phyloP scores from a whole-genome alignment of 352 stramenopile genomes.

The Globisporangium echinulatum region DNA sequence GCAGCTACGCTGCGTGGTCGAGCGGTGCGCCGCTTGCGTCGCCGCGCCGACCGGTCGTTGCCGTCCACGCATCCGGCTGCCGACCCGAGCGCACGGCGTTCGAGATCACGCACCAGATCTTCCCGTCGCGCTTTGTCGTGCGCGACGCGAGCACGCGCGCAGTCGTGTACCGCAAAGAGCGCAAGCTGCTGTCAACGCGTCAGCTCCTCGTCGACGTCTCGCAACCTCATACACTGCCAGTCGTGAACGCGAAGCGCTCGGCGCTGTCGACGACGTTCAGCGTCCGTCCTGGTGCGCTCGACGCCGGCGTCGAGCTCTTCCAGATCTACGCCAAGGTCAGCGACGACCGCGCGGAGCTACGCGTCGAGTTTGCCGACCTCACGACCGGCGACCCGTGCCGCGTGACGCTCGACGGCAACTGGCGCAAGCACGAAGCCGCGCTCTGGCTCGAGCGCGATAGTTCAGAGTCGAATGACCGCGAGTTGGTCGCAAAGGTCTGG shows the following conservation, averaged over 20 bases:
- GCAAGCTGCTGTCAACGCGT: slow-evolving; percentile 3
- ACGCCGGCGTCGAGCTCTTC: slow-evolving; percentile 3
- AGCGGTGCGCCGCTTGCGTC: not conserved
- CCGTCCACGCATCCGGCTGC: not conserved
- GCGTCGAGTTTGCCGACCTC: not conserved
- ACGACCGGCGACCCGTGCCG: not conserved
- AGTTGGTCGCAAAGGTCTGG: not conserved
- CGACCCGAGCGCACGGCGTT: not conserved
- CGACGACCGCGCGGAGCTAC: not conserved
- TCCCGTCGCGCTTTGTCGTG: slow-evolving; percentile 7
- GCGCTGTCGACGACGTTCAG: slow-evolving; percentile 1
- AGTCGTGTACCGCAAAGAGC: slow-evolving; percentile 1
- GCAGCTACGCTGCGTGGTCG: not conserved
- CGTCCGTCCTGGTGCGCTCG: not conserved
- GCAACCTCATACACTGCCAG: not conserved
- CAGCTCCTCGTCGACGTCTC: not conserved
- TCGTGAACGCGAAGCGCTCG: slow-evolving; percentile 1
- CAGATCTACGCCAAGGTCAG: slow-evolving; percentile 1
- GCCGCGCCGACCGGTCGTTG: not conserved
- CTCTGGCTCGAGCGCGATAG: slow-evolving; percentile 3
- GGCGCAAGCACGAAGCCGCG: not conserved
- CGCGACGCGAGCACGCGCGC: not conserved
- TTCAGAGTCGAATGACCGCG: too few relatives aligned
- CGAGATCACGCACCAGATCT: slow-evolving; percentile 4
- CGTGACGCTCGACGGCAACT: not conserved